A percentile compares a stretch with the other conserved stretches of the same genome.
Conservation (phyloP, 106 monocot species). For the Gastrodia elata region DNA sequence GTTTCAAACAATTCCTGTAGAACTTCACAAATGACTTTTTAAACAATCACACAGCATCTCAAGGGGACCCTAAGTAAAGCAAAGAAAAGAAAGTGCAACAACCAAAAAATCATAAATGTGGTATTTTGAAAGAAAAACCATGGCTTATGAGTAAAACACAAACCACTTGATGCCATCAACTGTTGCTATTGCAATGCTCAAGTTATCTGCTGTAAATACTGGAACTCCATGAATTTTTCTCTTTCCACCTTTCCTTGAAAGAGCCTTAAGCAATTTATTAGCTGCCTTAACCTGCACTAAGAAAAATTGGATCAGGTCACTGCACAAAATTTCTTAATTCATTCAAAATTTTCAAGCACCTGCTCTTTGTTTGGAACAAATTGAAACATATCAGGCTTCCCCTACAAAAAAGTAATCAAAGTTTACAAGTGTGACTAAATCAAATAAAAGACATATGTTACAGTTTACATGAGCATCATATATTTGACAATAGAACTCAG, state of each 20-base stretch:
- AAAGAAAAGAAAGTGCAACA: neutral
- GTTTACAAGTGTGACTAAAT: neutral
- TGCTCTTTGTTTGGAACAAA: slow-evolving; percentile 92
- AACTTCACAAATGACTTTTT: too few relatives aligned
- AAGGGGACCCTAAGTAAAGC: too few relatives aligned
- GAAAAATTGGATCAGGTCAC: slow-evolving; percentile 1
- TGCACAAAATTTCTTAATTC: slow-evolving; percentile 6
- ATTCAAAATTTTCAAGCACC: slow-evolving; percentile 23
- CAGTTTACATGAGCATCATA: neutral
- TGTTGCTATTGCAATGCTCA: slow-evolving; percentile 94
- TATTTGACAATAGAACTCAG: neutral
- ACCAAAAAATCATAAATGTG: neutral
- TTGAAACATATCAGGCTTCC: slow-evolving; percentile 85
- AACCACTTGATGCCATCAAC: slow-evolving; percentile 94
- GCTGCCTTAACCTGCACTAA: slow-evolving; percentile 74
- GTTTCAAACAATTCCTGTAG: too few relatives aligned
- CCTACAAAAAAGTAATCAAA: slow-evolving; percentile 42
- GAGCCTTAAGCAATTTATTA: slow-evolving; percentile 61
- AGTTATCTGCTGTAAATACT: slow-evolving; percentile 84
- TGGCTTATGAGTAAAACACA: slow-evolving; percentile 6
- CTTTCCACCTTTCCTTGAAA: slow-evolving; percentile 30
- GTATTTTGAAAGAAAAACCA: neutral
- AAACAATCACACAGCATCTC: too few relatives aligned
- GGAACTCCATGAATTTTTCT: slow-evolving; percentile 86
- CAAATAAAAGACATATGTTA: neutral